Evolutionary conservation across 2,329 filamentous ascomycete species (phyloP), one percentile per base, ranked within the genome.

Genomic region (Aspergillus udagawae): DNA sequence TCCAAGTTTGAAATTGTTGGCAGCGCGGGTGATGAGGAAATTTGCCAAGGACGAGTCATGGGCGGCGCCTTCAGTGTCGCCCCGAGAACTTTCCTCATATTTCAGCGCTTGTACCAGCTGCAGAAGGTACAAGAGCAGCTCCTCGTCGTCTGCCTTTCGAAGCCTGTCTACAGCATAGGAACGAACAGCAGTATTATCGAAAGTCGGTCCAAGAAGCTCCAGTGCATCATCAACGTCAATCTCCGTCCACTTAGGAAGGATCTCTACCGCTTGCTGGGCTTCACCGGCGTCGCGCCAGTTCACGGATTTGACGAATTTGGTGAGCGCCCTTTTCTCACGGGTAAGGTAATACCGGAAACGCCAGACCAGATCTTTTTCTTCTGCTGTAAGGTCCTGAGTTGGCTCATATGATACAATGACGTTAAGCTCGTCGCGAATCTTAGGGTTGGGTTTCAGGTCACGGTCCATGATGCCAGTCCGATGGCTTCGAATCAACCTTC

Each of bases 281-380:
- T 99, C 93, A 60, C 86, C 86, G 49, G 85, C 83, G 71, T 96
- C 93, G 51, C 85, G 86, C 93, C 94, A 99, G 64, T 95, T 92
- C 42, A 97, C 93, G 0, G 93, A 97, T 73, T 97, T 99, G 72
- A 97, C 91, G 65, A 99, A 96, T 68, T 99, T 99, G 35, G 93
- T 99, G 57, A 97, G 80, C 2, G 93, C 90, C 66, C 89, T 82
- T 74, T 99, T 99, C 72, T 99, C 92, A 56, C 92, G 84, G 1
- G 92, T 94, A 23, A 99, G 77, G 72, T 97, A 93, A 73, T 97
- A 96, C 57, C 94, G 84, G 77, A 97, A 99, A 67, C 95, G 94
- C 95, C 95, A 99, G 21, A 99, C 86, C 52, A 97, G 82, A 73
- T 99, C 94, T 70, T 96, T 95, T 73, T 99, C 94, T 71, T 97